Base-by-base conservation (phyloP, 2,329 filamentous ascomycete species). In the Dactylellina sp. region DNA sequence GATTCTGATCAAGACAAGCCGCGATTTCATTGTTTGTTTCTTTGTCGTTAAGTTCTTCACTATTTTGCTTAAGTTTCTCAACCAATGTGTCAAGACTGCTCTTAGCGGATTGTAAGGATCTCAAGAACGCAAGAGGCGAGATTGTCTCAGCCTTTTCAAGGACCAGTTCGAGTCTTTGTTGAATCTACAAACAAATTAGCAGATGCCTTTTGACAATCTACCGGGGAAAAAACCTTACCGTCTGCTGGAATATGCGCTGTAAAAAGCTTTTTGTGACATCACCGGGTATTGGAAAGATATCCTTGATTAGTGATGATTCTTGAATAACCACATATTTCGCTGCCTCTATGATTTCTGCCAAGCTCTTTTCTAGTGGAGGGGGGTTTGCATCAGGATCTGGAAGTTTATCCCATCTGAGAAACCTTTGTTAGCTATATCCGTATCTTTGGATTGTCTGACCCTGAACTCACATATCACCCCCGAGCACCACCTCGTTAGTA, bases 171-270 rank as follows among this genome's bases (percentile, higher is more conserved):
- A 99, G 85, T 12, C 94, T 88, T 81, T 98, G 94, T 81, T 99
- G 96, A 75, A 99, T 93, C 68, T 72, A 40, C 20, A 14, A 3
- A 16, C 7, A 12, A 7, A 24, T 72, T 39, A 72, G 60, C 0
- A 16, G 16, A 12, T 32, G 42, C 7, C 1, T 9, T 5, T 7
- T 3, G 2, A 28, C 14, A 20, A 24, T 32, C 28, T 32, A 7
- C n/a, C n/a, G 42, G 9, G 24, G 25, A 12, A 22, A 40, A n/a
- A 12, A 20, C 6, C 71, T 16, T 61, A 70, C 59, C 1, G 94
- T 98, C 81, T 99, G 95, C 80, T 99, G 95, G 79, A 99, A 99
- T 9, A 99, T 90, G 77, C 95, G 87, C 81, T 99, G 95, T 57
- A 99, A 86, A 78, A 99, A 99, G 78, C 94, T 94, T 76, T 89